Base-by-base conservation (phyloP, 2,329 filamentous ascomycete genomes). In the Monosporascus sp. region DNA sequence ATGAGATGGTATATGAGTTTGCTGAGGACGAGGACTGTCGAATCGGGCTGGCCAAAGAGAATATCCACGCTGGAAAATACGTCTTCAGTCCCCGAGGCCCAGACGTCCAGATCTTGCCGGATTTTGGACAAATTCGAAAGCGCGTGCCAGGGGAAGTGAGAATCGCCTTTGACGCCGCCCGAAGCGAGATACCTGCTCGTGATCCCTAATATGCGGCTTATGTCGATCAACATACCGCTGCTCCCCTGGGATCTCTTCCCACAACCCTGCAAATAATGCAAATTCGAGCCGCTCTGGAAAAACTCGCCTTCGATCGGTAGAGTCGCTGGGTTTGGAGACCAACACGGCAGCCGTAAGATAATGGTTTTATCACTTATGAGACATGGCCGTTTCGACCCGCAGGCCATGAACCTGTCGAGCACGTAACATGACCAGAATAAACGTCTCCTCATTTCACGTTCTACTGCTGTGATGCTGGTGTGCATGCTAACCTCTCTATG, bases 361-460 rank as follows among this genome's bases (percentile, higher is more conserved):
- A 95, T 87, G 2, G 84, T 86, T 64, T 89, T 85, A 68, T 95
- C 91, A 26, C 83, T 80, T 24, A 94, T 86, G 7, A 95, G 74
- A n/a, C 88, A 89, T 0, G 90, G 89, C 9, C 91, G 79, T 63
- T 88, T 91, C 3, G 90, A 93, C 17, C 91, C 91, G 59, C 88
- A 91, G 1, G 88, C 83, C 60, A 86, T 80, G 62, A 93, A 94
- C n/a, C 88, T 82, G 65, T 96, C 91, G 69, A 95, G 85, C 26
- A 95, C 74, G 63, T 94, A 96, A 66, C 89, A 93, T 2, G 88
- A 86, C 91, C 91, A 96, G 69, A 96, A 96, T 2, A 95, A 74
- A n/a, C 88, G 81, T 52, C 91, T 78, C 46, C 88, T 80, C 64
- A 86, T 85, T 72, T 95, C 91, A 52, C 87, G 81, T 65, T 95